Base-by-base conservation (phyloP, 768 basidiomycete genomes). In the Termitomyces eurrhizus region DNA sequence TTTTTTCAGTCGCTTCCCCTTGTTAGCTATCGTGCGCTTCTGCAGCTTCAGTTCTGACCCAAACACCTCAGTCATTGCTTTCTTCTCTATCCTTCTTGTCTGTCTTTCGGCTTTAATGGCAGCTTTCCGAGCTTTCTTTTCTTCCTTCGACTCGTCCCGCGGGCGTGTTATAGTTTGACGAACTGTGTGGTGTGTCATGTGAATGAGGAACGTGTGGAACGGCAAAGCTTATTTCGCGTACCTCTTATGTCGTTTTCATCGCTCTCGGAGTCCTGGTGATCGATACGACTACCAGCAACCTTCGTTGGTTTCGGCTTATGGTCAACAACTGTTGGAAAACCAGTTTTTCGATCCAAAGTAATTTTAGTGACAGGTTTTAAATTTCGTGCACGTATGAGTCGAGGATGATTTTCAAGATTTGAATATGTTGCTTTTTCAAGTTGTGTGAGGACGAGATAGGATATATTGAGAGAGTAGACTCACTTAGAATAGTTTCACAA, bases 341-440 rank as follows among this genome's bases (percentile, higher is more conserved):
- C 93, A 0, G 90, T 93, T 64, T 83, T 87, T 1, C 85, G 80
- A 69, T 96, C 88, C 33, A 95, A 75, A 33, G 72, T 68, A 64
- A 95, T 92, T 71, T 84, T 89, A 0, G 87, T 78, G 0, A 82
- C 79, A 24, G 76, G 74, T 67, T 77, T 80, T 44, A 74, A 68
- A 61, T 85, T 80, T 37, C 87, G 78, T 21, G 87, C 85, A 29
- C 85, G 83, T 60, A 99, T 95, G 36, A 97, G 76, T 9, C 89
- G 85, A 0, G 97, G 97, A 70, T 98, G 97, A 68, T 99, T 99
- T 71, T 97, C 97, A 7, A 98, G 80, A 69, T 97, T 99, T n/a
- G 93, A 90, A 70, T 95, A 95, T 11, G 95, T 98, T 9, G 90
- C 96, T 97, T 68, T 97, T 68, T 21, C 35, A 53, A 48, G 64